Conservation (phyloP, 2,329 filamentous ascomycete genomes). For the Myriosclerotinia curreyana region DNA sequence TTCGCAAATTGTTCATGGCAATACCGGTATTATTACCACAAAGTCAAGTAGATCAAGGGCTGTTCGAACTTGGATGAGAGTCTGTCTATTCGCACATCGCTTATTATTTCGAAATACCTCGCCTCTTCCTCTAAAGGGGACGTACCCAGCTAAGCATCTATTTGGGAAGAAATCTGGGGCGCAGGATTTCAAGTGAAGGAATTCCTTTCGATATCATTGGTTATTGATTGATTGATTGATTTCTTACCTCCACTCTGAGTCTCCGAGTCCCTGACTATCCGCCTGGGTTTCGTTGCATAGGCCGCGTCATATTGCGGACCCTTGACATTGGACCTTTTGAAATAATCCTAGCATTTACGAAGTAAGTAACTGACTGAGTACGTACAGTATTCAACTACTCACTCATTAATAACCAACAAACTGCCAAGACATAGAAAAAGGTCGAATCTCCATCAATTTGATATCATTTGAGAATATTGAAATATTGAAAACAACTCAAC, state of each 20-base stretch:
- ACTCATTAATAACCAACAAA: neutral
- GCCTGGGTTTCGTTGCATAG: slow-evolving; percentile 16
- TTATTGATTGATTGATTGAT: too few relatives aligned
- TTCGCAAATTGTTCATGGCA: too few relatives aligned
- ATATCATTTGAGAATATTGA: too few relatives aligned
- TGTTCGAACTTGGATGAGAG: neutral
- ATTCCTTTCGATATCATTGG: neutral
- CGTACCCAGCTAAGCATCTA: neutral
- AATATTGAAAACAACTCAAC: too few relatives aligned
- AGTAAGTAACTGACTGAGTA: too few relatives aligned
- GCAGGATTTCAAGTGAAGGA: slow-evolving; percentile 10
- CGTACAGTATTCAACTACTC: neutral
- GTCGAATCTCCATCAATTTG: neutral
- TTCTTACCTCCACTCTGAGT: neutral
- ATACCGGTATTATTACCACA: too few relatives aligned
- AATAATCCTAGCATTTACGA: neutral
- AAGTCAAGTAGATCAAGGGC: neutral
- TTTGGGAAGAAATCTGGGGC: slow-evolving; percentile 4
- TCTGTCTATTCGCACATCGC: neutral
- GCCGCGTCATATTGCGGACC: slow-evolving; percentile 25
- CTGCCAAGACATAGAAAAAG: slow-evolving; percentile 6
- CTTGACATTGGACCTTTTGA: neutral
- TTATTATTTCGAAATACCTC: neutral
- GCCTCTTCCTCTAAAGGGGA: slow-evolving; percentile 6
- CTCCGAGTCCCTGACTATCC: neutral